Evolutionary conservation across 345 rosid genomes (phyloP), one percentile per base, ranked within the genome.

Genomic region (Sonneratia alba): DNA sequence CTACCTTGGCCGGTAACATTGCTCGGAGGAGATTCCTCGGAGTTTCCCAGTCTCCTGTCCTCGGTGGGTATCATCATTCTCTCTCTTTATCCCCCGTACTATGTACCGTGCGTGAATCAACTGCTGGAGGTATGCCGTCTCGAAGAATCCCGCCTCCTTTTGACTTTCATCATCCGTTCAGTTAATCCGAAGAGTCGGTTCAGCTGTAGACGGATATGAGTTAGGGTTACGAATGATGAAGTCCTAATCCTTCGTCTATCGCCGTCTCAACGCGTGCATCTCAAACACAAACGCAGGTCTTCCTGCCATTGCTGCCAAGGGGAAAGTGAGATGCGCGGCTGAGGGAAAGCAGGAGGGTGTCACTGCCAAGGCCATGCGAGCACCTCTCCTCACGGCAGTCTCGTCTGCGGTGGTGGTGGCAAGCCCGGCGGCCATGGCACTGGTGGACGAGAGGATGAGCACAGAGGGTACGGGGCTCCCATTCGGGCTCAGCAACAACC

Each of bases 391-490:
- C 8, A 81, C 91, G 7, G 89, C 95, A 3, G 87, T 85, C 37
- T 72, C 73, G 0, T 84, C 96, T 5, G 10, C 10, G 0, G 87
- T 87, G 10, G 81, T 84, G 72, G 76, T 83, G 79, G 83, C 88
- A 21, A 83, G 81, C 79, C 93, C 98, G 15, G 97, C 98, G 15
- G 97, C 96, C 36, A 69, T 88, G 89, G 96, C 93, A 4, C 76
- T 94, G 78, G 98, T 91, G 63, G 98, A 94, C 34, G 98, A 94
- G 42, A 94, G 98, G 73, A 38, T 94, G 92, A 73, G 69, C 21
- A 94, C 97, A 0, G 97, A 94, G 81, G 98, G 97, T 72, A 91
- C 93, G 2, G 96, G 97, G 21, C 91, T 91, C n/a, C 96, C 97
- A 1, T 88, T 94, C 66, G 96, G 98, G 0, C 75, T 94, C 55